Evolutionary conservation across 768 basidiomycete genomes (phyloP).

Genomic region (Tricholoma saponaceum): DNA sequence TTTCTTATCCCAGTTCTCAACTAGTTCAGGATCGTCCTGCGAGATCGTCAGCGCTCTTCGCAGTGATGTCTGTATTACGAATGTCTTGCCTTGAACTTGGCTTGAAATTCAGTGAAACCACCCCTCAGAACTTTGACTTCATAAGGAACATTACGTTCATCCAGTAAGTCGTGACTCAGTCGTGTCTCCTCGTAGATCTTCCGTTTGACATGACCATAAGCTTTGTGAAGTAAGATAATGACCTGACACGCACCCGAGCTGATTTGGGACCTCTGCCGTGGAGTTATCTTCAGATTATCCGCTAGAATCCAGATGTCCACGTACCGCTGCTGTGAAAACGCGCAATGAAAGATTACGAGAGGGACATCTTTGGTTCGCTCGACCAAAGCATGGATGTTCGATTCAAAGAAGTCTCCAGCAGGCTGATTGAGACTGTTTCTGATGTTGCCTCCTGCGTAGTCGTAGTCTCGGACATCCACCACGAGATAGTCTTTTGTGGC

Average conservation of each 20-base stretch:
- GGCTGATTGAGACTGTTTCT: conserved; percentile 59
- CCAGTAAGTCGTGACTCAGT: conserved; percentile 27
- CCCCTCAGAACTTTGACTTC: conserved; percentile 64
- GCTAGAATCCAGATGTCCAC: conserved; percentile 18
- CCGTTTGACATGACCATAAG: conserved; percentile 4
- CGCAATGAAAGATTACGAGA: conserved; percentile 74
- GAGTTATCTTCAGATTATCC: conserved; percentile 4
- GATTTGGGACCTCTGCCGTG: conserved; percentile 68
- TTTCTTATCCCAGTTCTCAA: conserved; percentile 74
- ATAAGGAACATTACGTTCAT: conserved; percentile 39
- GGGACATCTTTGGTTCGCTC: conserved; percentile 57
- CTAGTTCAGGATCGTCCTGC: conserved; percentile 60
- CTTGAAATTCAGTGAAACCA: conserved; percentile 72
- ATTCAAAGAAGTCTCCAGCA: conserved; percentile 49
- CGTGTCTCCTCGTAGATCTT: conserved; percentile 72
- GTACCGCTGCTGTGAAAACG: conserved; percentile 72
- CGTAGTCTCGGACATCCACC: conserved; percentile 84
- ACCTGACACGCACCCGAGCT: conserved; percentile 49
- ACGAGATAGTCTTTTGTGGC: conserved; percentile 66
- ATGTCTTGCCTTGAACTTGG: conserved; percentile 52
- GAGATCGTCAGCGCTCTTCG: neutral
- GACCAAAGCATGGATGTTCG: conserved; percentile 54
- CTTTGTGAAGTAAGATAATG: neutral
- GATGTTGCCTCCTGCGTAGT: conserved; percentile 78
- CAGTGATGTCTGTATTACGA: neutral